Base-by-base conservation (phyloP, 2,329 filamentous ascomycete species). In the Colletotrichum lini region DNA sequence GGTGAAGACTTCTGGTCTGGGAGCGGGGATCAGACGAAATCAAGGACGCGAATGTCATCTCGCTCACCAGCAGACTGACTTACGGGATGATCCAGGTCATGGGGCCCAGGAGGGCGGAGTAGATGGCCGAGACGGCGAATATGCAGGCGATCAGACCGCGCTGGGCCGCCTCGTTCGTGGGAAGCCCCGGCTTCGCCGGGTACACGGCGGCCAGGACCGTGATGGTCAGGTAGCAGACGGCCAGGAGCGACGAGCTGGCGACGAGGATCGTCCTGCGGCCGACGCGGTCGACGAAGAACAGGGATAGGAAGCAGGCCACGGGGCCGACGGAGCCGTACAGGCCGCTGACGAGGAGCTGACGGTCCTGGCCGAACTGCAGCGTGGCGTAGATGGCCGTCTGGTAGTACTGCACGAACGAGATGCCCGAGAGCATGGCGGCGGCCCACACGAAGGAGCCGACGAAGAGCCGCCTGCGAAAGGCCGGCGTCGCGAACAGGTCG, bases 61-160 rank as follows among this genome's bases (percentile, higher is more conserved):
- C 26, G 1, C 26, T 30, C 26, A 30, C 26, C 26, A 13, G 66
- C 10, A 44, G 18, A n/a, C 18, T 40, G 21, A 78, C 80, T 72
- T 40, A 82, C 82, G 82, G 82, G 26, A 83, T 82, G 9, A 83
- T 83, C 82, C 82, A 83, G 0, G 82, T 83, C 82, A 83, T 83
- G 0, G 82, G 82, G 0, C 82, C 82, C 6, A 83, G 72, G 1
- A 83, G 73, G 18, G 82, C 81, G 7, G 79, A 80, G 60, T 80
- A 80, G 57, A 79, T 80, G 21, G 79, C 79, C 15, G 82, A 83
- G 3, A 83, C 82, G 23, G 80, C 78, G 69, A 83, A 83, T 2
- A 83, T 82, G 13, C 82, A 83, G 0, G 81, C 81, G 54, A 83
- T 83, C 0, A 83, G 75, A 1, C 79, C 82, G 0, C 78, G 74